phyloP scores from a whole-genome alignment of 202 grass and related monocot genomes.

The Brachypodium distachyon region DNA sequence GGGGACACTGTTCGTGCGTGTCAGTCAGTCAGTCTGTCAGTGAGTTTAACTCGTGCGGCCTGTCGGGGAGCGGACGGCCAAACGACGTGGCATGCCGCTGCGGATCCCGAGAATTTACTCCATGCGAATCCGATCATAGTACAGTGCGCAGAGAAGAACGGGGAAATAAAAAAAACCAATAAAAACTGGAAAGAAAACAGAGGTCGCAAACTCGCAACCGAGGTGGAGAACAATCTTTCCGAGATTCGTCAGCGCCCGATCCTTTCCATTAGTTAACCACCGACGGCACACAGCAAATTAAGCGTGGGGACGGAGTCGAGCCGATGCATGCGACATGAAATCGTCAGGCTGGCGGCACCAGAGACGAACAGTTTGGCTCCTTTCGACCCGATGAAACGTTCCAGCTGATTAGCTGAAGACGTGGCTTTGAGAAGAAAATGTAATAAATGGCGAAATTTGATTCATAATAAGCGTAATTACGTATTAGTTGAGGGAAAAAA shows the following conservation, averaged over 20 bases:
- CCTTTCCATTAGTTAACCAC: constrained; percentile 19
- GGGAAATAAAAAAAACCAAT: too few species aligned
- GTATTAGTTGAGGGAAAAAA: too few species aligned
- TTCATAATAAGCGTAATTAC: too few species aligned
- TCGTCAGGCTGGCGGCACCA: background rate
- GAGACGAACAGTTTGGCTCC: too few species aligned
- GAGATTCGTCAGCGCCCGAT: background rate
- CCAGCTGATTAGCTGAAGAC: background rate
- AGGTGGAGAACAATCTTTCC: background rate
- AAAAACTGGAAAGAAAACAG: background rate
- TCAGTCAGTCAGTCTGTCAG: background rate
- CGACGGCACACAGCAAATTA: background rate
- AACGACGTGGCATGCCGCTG: background rate
- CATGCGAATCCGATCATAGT: too few species aligned
- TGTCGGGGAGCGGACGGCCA: background rate
- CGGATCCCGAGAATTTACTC: background rate
- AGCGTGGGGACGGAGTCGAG: background rate
- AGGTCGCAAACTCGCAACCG: background rate
- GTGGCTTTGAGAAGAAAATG: too few species aligned
- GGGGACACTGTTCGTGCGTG: background rate
- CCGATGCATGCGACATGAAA: background rate
- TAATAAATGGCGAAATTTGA: too few species aligned
- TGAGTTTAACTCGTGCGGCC: background rate
- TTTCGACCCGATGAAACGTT: too few species aligned
- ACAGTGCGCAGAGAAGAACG: too few species aligned